Base-by-base conservation (phyloP, 441 rosid species). In the Syzygium malaccense region DNA sequence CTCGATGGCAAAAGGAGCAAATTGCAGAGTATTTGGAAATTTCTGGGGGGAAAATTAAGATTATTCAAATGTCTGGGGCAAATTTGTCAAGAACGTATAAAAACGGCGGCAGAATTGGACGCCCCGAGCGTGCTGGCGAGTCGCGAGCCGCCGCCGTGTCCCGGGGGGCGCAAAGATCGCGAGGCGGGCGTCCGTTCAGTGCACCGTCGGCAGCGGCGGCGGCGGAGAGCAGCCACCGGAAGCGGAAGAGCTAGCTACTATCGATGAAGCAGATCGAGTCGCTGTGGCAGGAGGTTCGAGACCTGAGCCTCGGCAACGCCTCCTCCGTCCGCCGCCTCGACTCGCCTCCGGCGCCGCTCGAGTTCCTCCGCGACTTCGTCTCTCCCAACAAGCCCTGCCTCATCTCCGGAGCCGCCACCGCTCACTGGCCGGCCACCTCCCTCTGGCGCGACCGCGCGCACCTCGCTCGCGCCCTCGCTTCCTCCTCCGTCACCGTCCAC, bases 341-440 rank as follows among this genome's bases (percentile, higher is more conserved):
- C 11, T 91, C 94, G 11, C 90, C 96, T 1, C 98, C 98, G 30
- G 85, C 95, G 33, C 95, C 98, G 3, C 91, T 96, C 25, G 90
- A 92, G n/a, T 96, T 97, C 92, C 93, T 95, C 32, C 88, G 98
- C 58, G 92, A 92, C 86, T 94, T 91, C 88, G 96, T 97, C 9
- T 95, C 98, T 53, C 95, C 92, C 80, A 97, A 92, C 94, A 96
- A 94, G 88, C 99, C 98, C 71, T 97, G 98, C 92, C 84, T 95
- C 57, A 94, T 96, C 91, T 93, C 97, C 90, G 93, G 94, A 45
- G 53, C 83, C 66, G 96, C 96, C 89, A 90, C 91, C 66, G 41
- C 93, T 86, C 96, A 95, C 84, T 96, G 98, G 98, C 95, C 99
- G 3, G 98, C 98, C 25, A 88, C 96, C 45, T 88, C 93, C 55